Conservation (phyloP, 805 yeast species). For the Myxozyma lipomycoides region DNA sequence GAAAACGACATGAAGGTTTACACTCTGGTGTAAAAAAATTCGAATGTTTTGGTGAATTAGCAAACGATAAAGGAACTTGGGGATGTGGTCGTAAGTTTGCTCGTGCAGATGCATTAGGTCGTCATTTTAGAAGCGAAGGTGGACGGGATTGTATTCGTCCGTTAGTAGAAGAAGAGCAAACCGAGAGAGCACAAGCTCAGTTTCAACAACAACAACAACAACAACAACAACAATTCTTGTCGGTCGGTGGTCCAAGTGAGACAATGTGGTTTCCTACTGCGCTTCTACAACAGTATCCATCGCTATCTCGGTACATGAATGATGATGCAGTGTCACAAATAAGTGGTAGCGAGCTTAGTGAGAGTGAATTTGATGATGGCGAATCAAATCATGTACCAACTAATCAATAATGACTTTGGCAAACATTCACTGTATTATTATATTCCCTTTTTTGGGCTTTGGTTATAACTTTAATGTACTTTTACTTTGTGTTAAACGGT, state of each 20-base stretch:
- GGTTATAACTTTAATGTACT: too few relatives aligned
- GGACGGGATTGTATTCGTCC: slow-evolving; percentile 68
- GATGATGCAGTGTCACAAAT: slow-evolving; percentile 3
- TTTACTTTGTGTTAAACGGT: too few relatives aligned
- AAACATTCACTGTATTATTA: too few relatives aligned
- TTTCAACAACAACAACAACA: not conserved
- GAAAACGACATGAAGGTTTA: slow-evolving; percentile 69
- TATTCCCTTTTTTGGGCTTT: not conserved
- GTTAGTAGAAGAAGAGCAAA: slow-evolving; percentile 52
- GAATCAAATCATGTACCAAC: not conserved
- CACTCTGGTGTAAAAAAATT: slow-evolving; percentile 70
- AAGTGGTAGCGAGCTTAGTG: slow-evolving; percentile 11
- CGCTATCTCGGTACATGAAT: slow-evolving; percentile 9
- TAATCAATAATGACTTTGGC: too few relatives aligned
- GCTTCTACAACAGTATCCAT: slow-evolving; percentile 23
- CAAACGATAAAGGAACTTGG: slow-evolving; percentile 59
- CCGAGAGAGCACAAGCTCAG: slow-evolving; percentile 13
- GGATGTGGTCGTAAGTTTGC: slow-evolving; percentile 75
- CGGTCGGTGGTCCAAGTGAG: not conserved
- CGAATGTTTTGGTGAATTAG: slow-evolving; percentile 58
- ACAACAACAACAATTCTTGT: not conserved
- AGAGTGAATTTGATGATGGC: slow-evolving; percentile 11
- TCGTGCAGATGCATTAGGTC: slow-evolving; percentile 69
- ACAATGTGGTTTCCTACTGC: slow-evolving; percentile 22
- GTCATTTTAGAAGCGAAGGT: slow-evolving; percentile 72